Evolutionary conservation across 2,329 filamentous ascomycete species (phyloP).

Genomic region (Zasmidium citrigriseum): DNA sequence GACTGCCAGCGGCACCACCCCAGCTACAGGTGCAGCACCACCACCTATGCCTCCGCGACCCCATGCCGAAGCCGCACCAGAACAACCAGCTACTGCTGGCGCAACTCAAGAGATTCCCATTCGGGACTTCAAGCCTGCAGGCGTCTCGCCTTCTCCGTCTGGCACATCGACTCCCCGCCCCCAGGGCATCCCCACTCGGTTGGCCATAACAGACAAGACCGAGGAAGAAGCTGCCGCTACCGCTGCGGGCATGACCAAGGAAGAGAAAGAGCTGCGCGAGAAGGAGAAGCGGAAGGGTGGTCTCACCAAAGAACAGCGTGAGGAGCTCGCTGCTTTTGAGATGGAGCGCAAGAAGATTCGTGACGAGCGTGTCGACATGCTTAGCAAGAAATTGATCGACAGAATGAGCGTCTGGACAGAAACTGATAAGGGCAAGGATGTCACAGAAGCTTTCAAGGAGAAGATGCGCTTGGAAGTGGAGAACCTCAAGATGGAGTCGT

Average conservation of each 20-base stretch:
- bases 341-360: slow-evolving; percentile 79
- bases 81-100: slow-evolving; percentile 11
- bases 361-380: slow-evolving; percentile 83
- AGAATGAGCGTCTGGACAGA: slow-evolving; percentile 95
- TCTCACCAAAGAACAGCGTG: slow-evolving; percentile 86
- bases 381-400: slow-evolving; percentile 82
- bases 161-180: slow-evolving; percentile 52
- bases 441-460: slow-evolving; percentile 86
- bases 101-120: slow-evolving; percentile 26
- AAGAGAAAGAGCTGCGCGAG: slow-evolving; percentile 73
- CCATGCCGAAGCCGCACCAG: slow-evolving; percentile 15
- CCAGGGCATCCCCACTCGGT: slow-evolving; percentile 70
- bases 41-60: slow-evolving; percentile 10
- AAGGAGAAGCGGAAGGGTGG: slow-evolving; percentile 89
- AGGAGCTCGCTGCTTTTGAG: slow-evolving; percentile 87
- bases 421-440: slow-evolving; percentile 83
- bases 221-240: slow-evolving; percentile 72
- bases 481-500: slow-evolving; percentile 98
- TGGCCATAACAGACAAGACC: slow-evolving; percentile 84
- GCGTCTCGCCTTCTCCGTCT: slow-evolving; percentile 19
- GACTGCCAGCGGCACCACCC: slow-evolving; percentile 22
- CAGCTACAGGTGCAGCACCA: slow-evolving; percentile 14
- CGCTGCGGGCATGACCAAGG: slow-evolving; percentile 65
- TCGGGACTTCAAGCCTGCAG: slow-evolving; percentile 23
- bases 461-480: slow-evolving; percentile 95